Evolutionary conservation across 352 stramenopile species (phyloP).

Genomic region (Phytophthora vignae): DNA sequence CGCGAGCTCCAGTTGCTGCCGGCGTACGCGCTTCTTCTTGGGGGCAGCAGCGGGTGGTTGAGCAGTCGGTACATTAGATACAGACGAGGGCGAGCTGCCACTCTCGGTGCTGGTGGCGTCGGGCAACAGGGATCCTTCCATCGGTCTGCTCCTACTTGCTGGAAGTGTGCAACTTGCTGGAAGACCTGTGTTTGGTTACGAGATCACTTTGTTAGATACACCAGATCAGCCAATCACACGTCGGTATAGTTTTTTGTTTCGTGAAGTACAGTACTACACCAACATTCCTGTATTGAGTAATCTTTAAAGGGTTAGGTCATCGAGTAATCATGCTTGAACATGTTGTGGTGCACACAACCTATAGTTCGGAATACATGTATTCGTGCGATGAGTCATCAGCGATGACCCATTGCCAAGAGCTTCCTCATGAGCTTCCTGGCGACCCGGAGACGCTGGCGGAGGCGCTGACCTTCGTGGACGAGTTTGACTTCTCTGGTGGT

Average conservation of each 20-base stretch:
- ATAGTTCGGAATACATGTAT: neutral
- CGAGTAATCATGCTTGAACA: neutral
- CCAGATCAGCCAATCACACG: too few species aligned
- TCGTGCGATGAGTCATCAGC: neutral
- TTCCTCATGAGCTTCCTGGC: neutral
- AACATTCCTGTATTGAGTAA: neutral
- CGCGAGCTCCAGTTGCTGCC: conserved; percentile 50
- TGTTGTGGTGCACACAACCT: neutral
- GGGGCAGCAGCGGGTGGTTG: neutral
- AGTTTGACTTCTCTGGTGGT: conserved; percentile 19
- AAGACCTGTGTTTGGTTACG: too few species aligned
- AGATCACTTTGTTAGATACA: too few species aligned
- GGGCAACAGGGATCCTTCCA: conserved; percentile 7
- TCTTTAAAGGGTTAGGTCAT: neutral
- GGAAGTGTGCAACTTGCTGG: too few species aligned
- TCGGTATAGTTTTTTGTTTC: too few species aligned
- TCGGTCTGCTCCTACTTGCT: neutral
- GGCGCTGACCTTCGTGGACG: conserved; percentile 38
- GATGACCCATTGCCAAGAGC: neutral
- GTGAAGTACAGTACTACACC: neutral
- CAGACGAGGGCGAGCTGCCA: conserved; percentile 16
- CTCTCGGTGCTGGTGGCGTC: conserved; percentile 15
- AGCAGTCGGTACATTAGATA: neutral
- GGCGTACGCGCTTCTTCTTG: conserved; percentile 44
- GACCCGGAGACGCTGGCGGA: conserved; percentile 31